phyloP scores from a whole-genome alignment of 73 alveolate genomes.

The Breviolum minutum region DNA sequence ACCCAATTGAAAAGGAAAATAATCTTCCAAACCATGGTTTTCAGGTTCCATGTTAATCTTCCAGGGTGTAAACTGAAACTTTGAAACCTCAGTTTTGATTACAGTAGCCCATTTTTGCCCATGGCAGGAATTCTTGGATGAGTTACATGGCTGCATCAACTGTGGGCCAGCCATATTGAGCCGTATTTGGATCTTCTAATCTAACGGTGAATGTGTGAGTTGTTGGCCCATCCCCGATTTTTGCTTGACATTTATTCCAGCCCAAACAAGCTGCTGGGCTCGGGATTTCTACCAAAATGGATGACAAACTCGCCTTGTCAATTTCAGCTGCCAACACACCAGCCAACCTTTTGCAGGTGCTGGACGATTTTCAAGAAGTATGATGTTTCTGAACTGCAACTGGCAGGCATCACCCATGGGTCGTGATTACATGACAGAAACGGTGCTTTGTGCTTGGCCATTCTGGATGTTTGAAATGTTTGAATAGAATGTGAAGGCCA shows the following conservation, averaged over 20 bases:
- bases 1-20: too few species aligned
- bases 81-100: not conserved
- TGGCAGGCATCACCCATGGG: not conserved
- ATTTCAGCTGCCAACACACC: not conserved
- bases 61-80: not conserved
- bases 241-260: too few species aligned
- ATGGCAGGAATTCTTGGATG: slow-evolving; percentile 36
- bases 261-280: too few species aligned
- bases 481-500: too few species aligned
- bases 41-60: too few species aligned
- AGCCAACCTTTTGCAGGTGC: slow-evolving; percentile 17
- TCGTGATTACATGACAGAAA: too few species aligned
- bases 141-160: not conserved
- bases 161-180: not conserved
- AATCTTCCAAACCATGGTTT: too few species aligned
- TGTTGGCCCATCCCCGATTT: not conserved
- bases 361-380: slow-evolving; percentile 92
- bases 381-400: slow-evolving; percentile 27
- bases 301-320: too few species aligned
- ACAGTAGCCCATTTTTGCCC: not conserved
- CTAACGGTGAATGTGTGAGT: too few species aligned
- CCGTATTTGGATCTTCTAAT: not conserved
- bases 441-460: too few species aligned
- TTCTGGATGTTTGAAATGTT: too few species aligned
- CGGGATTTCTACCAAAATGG: too few species aligned